Conservation (phyloP, 2,329 filamentous ascomycete species). For the Botrytis paeoniae region DNA sequence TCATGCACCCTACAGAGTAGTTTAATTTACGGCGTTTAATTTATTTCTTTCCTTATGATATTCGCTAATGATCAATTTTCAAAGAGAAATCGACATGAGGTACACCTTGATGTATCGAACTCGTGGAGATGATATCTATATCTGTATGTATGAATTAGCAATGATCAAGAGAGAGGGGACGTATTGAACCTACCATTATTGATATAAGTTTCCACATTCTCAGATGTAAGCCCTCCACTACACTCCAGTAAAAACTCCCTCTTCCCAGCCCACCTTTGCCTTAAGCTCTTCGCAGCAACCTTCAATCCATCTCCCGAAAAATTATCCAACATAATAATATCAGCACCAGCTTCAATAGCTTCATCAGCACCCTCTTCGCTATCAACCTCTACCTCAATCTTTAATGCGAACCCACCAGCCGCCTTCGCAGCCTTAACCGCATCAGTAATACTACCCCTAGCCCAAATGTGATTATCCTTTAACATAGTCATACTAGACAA, state of each 20-base stretch:
- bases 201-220: constrained; percentile 82
- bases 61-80: constrained; percentile 63
- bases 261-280: constrained; percentile 74
- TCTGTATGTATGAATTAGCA: constrained; percentile 48
- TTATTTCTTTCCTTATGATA: background rate
- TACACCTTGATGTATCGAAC: constrained; percentile 93
- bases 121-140: constrained; percentile 94
- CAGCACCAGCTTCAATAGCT: constrained; percentile 84
- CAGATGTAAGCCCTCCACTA: constrained; percentile 80
- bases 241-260: constrained; percentile 82
- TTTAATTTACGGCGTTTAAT: background rate
- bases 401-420: constrained; percentile 84
- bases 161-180: too few relatives aligned
- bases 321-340: constrained; percentile 97
- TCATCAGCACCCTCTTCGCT: constrained; percentile 84
- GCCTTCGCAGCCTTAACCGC: constrained; percentile 81
- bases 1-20: background rate
- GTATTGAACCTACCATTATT: constrained; percentile 56
- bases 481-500: constrained; percentile 96
- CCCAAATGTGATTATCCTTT: constrained; percentile 98
- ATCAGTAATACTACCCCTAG: constrained; percentile 77
- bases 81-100: constrained; percentile 93
- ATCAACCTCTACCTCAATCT: constrained; percentile 95
- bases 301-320: constrained; percentile 79
- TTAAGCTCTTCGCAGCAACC: constrained; percentile 69